These are phyloP conservation scores for Centella asiatica DNA, from an alignment of 129 eudicot genomes.

Conservation along the genomic window DNA sequence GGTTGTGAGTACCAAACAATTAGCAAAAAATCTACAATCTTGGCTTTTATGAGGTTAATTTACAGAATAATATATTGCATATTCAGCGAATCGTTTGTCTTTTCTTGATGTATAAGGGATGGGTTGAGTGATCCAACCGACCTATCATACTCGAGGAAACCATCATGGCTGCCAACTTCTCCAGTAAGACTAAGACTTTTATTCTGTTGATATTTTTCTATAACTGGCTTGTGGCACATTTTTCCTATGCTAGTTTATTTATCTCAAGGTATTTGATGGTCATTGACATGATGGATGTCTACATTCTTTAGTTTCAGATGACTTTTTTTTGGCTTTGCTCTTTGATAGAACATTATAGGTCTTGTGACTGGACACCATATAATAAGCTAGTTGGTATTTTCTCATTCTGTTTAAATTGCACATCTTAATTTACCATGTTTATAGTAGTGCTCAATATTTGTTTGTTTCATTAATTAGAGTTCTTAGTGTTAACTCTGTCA, in stretches of 20 bases:
- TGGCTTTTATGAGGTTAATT: neutral
- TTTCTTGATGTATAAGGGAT: constrained; percentile 39
- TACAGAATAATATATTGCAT: neutral
- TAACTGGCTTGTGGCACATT: neutral
- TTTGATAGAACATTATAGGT: no score
- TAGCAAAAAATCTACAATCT: no score
- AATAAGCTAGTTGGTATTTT: neutral
- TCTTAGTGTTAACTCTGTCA: neutral
- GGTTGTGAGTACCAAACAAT: constrained; percentile 82
- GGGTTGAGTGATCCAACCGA: constrained; percentile 19
- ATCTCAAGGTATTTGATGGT: neutral
- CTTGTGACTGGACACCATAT: neutral
- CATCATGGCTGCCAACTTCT: constrained; percentile 70
- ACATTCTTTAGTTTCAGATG: neutral
- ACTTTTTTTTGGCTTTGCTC: no score
- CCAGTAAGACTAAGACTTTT: constrained; percentile 38
- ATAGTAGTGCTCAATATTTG: neutral
- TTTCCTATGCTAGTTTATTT: neutral
- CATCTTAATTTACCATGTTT: neutral
- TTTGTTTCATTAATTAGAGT: neutral
- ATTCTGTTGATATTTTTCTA: neutral
- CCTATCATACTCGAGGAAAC: constrained; percentile 41
- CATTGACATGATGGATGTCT: neutral
- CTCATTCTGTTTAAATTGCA: neutral
- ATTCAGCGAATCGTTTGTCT: constrained; percentile 1